Evolutionary conservation across 768 basidiomycete species (phyloP), one percentile per base, ranked within the genome.

Genomic region (Mycena amicta): DNA sequence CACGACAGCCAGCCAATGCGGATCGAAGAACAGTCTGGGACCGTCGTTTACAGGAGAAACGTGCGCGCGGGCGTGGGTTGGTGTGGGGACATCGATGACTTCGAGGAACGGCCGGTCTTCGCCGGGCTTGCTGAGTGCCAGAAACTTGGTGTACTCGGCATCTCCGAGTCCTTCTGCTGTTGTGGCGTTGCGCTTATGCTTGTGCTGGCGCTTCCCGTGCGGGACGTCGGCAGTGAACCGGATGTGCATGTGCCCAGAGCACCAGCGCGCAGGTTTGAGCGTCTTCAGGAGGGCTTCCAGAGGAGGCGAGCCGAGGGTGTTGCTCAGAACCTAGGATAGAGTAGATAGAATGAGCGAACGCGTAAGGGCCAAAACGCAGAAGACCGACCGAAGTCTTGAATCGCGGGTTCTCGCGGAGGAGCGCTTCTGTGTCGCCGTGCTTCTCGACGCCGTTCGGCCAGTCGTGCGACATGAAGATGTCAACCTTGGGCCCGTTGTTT

Each of bases 401-500:
- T 74, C 88, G 90, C 0, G 86, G 85, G 70, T 95, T 98, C 41
- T 83, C 82, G 2, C 85, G 78, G 15, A 98, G 74, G 0, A 99
- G 78, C 8, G 67, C 77, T 5, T 68, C 66, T 5, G 87, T 71
- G 66, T 98, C 82, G 18, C 95, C 95, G 62, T 94, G 80, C 8
- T 86, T 84, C 58, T 90, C 93, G 53, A 99, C 95, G 2, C 80
- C 80, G 40, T 84, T 81, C 0, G 97, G 97, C 97, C 96, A 99
- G 72, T 98, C 97, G 69, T 99, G 96, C 2, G 95, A 98, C 31
- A 98, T 80, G 77, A 98, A 92, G 26, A 98, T 86, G 74, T 5
- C 87, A 82, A 11, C 80, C 77, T 3, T 86, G 79, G 33, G 90
- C 77, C 90, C 81, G 50, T 25, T n/a, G 23, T 12, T n/a, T 20